These are phyloP conservation scores for Clarireedia hainanense DNA, from an alignment of 2,329 filamentous ascomycete genomes.

Conservation along the genomic window DNA sequence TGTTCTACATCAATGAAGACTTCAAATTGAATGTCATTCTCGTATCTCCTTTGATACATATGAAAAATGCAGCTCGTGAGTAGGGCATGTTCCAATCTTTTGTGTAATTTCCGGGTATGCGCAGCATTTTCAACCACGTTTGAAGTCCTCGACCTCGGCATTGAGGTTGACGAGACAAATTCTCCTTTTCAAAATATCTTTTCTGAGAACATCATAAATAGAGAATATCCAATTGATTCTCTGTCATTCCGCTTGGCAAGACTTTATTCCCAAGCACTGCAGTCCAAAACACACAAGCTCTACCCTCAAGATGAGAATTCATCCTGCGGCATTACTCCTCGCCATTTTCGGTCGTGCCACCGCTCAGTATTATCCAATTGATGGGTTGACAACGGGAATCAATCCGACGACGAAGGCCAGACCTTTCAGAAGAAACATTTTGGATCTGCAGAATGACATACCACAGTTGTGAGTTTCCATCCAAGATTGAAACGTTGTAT, in stretches of 20 bases:
- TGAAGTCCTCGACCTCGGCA: neutral
- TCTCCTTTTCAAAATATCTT: neutral
- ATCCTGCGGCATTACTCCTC: neutral
- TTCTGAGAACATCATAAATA: neutral
- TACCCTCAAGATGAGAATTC: neutral
- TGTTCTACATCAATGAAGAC: neutral
- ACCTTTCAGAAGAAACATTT: constrained; percentile 20
- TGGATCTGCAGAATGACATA: constrained; percentile 18
- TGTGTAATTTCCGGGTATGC: neutral
- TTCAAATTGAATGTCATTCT: neutral
- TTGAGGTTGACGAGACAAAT: neutral
- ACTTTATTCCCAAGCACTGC: too few relatives aligned
- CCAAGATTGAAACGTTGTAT: neutral
- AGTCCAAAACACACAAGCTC: neutral
- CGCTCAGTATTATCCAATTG: constrained; percentile 10
- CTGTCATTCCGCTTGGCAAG: too few relatives aligned
- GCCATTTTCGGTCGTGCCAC: neutral
- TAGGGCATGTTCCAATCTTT: neutral
- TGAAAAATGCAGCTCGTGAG: constrained; percentile 1
- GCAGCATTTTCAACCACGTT: neutral
- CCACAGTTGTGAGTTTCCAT: constrained; percentile 3
- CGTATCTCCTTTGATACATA: neutral
- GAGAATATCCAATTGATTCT: neutral
- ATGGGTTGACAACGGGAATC: constrained; percentile 18
- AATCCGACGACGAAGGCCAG: constrained; percentile 12